Percentiles rank a stretch among this genome's conserved stretches.
phyloP scores from a whole-genome alignment of 495 filamentous ascomycete species.

The Peziza echinospora region DNA sequence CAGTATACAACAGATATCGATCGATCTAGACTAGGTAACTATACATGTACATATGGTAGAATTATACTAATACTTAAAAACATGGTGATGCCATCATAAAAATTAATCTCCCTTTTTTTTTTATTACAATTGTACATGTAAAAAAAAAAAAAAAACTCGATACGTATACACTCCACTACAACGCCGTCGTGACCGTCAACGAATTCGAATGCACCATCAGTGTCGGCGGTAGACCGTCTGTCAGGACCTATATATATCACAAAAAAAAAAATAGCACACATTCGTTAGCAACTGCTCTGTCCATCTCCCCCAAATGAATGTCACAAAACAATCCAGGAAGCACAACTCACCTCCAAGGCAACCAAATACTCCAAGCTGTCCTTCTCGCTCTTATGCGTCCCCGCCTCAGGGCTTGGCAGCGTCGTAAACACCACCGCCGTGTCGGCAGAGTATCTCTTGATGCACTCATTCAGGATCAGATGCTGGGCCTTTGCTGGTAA shows the following conservation, averaged over 20 bases:
- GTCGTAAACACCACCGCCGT: constrained; percentile 73
- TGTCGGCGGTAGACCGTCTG: constrained; percentile 13
- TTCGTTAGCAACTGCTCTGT: too few species aligned
- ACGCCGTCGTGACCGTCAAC: constrained; percentile 73
- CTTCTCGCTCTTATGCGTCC: constrained; percentile 45
- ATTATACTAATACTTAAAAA: background rate
- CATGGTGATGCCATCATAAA: background rate
- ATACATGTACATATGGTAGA: background rate
- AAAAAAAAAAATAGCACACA: too few species aligned
- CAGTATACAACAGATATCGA: background rate
- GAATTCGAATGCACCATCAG: constrained; percentile 65
- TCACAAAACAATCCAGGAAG: too few species aligned
- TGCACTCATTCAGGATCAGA: constrained; percentile 67
- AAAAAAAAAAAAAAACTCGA: background rate
- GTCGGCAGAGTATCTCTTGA: constrained; percentile 42
- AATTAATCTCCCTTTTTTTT: background rate
- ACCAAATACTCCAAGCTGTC: constrained; percentile 49
- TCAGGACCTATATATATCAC: too few species aligned
- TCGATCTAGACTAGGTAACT: background rate
- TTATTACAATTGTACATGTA: background rate
- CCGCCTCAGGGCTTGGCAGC: constrained; percentile 53
- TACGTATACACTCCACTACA: constrained; percentile 22
- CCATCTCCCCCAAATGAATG: too few species aligned
- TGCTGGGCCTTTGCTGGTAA: constrained; percentile 65
- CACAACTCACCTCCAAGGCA: constrained; percentile 59